Conservation (phyloP, 495 filamentous ascomycete genomes). For the Aspergillus biplanus region DNA sequence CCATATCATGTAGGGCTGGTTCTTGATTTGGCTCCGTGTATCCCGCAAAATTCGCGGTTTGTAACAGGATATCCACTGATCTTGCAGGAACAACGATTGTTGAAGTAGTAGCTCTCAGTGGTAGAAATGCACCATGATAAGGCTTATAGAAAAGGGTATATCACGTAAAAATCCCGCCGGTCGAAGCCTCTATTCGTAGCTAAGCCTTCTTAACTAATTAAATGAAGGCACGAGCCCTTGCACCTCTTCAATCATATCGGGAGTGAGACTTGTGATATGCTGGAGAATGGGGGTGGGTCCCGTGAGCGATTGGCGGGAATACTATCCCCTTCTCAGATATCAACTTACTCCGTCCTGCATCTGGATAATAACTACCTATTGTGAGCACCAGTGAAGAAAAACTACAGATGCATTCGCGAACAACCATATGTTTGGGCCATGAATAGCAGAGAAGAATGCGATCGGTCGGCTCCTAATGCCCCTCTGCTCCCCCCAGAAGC, state of each 20-base stretch:
- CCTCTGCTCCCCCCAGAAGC: constrained; percentile 36
- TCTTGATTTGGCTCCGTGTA: too few relatives aligned
- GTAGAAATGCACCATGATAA: too few relatives aligned
- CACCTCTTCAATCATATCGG: background rate
- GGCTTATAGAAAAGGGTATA: too few relatives aligned
- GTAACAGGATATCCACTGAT: too few relatives aligned
- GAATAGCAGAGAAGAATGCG: constrained; percentile 30
- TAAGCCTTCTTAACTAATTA: too few relatives aligned
- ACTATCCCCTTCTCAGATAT: constrained; percentile 1
- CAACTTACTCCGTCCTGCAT: background rate
- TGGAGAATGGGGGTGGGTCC: constrained; percentile 14
- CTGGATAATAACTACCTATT: background rate
- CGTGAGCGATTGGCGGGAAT: constrained; percentile 17
- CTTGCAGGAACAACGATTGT: too few relatives aligned
- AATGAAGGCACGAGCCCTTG: background rate
- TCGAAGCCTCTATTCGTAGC: too few relatives aligned
- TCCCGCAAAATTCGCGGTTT: too few relatives aligned
- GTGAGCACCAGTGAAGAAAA: background rate
- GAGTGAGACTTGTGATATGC: background rate
- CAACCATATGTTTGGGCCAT: constrained; percentile 27
- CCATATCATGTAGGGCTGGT: too few relatives aligned
- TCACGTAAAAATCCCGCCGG: too few relatives aligned
- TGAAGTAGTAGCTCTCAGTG: too few relatives aligned
- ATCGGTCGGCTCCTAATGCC: constrained; percentile 29
- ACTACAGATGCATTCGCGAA: constrained; percentile 16